Percentiles rank a stretch among this genome's conserved stretches.
These are phyloP conservation scores for Hansenula sp. DNA, from an alignment of 1,139 yeast species.

Conservation along the genomic window DNA sequence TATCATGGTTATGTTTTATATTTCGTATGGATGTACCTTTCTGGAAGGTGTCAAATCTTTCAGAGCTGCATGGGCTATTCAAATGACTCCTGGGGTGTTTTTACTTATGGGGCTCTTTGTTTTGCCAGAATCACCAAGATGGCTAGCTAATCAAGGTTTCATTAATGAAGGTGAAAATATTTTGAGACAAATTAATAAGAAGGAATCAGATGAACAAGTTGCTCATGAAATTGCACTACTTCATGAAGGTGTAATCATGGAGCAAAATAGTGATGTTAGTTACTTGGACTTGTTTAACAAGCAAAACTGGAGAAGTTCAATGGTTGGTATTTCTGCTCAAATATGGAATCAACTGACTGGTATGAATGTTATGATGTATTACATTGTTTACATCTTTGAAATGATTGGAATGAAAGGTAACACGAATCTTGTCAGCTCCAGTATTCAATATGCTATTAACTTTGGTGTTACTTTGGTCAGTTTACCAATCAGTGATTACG, in stretches of 20 bases:
- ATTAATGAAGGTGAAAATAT: slow-evolving; percentile 61
- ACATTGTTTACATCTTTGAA: slow-evolving; percentile 52
- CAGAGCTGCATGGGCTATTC: slow-evolving; percentile 51
- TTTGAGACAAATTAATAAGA: slow-evolving; percentile 48
- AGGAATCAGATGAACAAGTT: slow-evolving; percentile 48
- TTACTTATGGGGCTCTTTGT: slow-evolving; percentile 42
- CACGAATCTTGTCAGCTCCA: slow-evolving; percentile 29
- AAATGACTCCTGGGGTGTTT: slow-evolving; percentile 49
- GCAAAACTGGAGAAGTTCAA: slow-evolving; percentile 45
- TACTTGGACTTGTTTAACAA: slow-evolving; percentile 44
- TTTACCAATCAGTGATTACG: slow-evolving; percentile 39
- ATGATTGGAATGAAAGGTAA: slow-evolving; percentile 50
- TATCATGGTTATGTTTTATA: slow-evolving; percentile 40
- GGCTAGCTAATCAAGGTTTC: slow-evolving; percentile 55
- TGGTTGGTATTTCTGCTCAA: slow-evolving; percentile 55
- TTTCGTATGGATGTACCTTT: slow-evolving; percentile 34
- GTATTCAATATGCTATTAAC: slow-evolving; percentile 36
- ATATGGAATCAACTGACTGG: slow-evolving; percentile 74
- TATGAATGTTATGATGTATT: slow-evolving; percentile 63
- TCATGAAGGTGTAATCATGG: slow-evolving; percentile 38
- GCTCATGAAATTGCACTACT: slow-evolving; percentile 45
- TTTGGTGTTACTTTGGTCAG: slow-evolving; percentile 43
- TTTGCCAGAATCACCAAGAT: slow-evolving; percentile 62
- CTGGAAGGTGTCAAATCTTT: slow-evolving; percentile 29
- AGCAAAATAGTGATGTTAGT: slow-evolving; percentile 29